Evolutionary conservation across 176 grass and related monocot genomes (phyloP).

Genomic region (Lolium rigidum): DNA sequence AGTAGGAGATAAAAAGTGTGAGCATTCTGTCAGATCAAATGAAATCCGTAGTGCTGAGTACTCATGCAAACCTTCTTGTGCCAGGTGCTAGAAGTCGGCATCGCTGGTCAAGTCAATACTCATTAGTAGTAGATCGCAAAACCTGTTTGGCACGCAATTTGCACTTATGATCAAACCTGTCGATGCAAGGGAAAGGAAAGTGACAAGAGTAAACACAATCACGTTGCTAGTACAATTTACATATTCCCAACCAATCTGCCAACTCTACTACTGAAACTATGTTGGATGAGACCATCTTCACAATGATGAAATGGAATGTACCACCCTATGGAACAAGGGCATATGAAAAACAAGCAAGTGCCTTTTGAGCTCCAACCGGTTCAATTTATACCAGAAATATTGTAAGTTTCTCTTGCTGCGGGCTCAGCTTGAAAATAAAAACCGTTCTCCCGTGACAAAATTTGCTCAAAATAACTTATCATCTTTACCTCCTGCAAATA

Average conservation of each 20-base stretch:
- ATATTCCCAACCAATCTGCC: too few relatives aligned
- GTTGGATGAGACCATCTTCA: background rate
- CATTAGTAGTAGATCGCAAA: background rate
- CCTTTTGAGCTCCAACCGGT: slow-evolving; percentile 16
- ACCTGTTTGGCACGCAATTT: background rate
- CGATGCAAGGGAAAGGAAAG: slow-evolving; percentile 10
- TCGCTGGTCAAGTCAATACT: background rate
- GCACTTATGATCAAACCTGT: background rate
- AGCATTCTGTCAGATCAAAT: background rate
- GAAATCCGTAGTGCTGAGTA: background rate
- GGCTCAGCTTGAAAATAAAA: slow-evolving; percentile 27
- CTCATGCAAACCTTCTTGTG: background rate
- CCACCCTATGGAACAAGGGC: background rate
- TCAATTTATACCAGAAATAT: slow-evolving; percentile 23
- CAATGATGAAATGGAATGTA: background rate
- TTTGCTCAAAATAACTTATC: slow-evolving; percentile 35
- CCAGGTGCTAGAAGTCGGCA: background rate
- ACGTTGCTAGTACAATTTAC: too few relatives aligned
- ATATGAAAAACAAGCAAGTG: background rate
- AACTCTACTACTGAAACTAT: background rate
- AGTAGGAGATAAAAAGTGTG: background rate
- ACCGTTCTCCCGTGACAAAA: slow-evolving; percentile 12
- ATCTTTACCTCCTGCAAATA: slow-evolving; percentile 30
- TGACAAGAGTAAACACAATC: background rate
- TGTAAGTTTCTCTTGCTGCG: slow-evolving; percentile 26